phyloP scores from a whole-genome alignment of 2,329 filamentous ascomycete genomes.

The Apiospora saccharicola region DNA sequence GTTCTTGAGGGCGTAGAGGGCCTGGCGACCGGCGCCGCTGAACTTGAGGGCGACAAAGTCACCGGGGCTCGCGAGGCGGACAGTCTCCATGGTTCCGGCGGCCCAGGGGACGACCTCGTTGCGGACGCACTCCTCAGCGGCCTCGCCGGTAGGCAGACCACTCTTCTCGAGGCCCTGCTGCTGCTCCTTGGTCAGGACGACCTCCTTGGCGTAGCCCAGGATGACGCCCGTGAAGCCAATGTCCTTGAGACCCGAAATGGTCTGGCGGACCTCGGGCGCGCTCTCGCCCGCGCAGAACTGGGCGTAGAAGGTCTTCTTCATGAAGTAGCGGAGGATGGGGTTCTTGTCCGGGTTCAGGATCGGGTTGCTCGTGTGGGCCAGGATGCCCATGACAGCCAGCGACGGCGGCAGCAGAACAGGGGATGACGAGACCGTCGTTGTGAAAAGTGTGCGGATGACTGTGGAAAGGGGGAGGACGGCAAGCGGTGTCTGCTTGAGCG shows the following conservation, averaged over 20 bases:
- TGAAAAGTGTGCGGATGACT: constrained; percentile 73
- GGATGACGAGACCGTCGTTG: constrained; percentile 75
- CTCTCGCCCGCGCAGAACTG: constrained; percentile 91
- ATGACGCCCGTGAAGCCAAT: constrained; percentile 87
- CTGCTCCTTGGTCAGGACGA: constrained; percentile 70
- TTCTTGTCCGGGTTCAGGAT: constrained; percentile 80
- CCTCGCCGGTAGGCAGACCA: constrained; percentile 49
- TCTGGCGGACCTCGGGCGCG: constrained; percentile 69
- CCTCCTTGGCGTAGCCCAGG: constrained; percentile 83
- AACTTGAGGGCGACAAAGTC: constrained; percentile 78
- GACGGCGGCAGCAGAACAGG: constrained; percentile 74
- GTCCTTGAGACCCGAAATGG: constrained; percentile 69
- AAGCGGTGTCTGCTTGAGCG: constrained; percentile 52
- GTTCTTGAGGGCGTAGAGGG: constrained; percentile 70
- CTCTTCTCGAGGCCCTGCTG: constrained; percentile 51
- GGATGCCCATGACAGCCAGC: constrained; percentile 69
- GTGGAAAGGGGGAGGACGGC: constrained; percentile 71
- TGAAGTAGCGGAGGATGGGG: constrained; percentile 69
- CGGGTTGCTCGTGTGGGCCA: constrained; percentile 73
- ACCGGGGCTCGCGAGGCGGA: constrained; percentile 73
- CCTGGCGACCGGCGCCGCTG: constrained; percentile 80
- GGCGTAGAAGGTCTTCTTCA: constrained; percentile 86
- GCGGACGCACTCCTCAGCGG: constrained; percentile 56
- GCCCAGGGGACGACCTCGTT: constrained; percentile 76
- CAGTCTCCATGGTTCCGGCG: constrained; percentile 76